Evolutionary conservation across 2,329 filamentous ascomycete genomes (phyloP).

Genomic region (Monilinia vaccinii-corymbosi): DNA sequence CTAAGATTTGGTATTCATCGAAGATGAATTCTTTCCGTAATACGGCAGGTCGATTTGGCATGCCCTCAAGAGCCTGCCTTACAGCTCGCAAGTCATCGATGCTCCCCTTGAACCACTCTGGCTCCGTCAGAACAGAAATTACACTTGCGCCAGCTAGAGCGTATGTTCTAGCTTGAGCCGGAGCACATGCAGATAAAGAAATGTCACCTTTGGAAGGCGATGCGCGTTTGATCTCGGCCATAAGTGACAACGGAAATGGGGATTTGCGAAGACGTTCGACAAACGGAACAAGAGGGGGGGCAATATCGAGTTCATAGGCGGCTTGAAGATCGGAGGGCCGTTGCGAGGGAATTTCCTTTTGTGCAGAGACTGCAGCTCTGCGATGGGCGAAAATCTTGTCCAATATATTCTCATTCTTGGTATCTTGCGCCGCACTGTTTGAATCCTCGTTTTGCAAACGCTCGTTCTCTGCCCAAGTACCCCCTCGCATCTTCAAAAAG

Average conservation of each 20-base stretch:
- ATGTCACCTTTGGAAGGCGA: slow-evolving; percentile 96
- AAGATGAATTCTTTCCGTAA: slow-evolving; percentile 96
- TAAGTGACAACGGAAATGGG: slow-evolving; percentile 79
- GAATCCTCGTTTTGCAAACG: slow-evolving; percentile 38
- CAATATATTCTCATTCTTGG: slow-evolving; percentile 74
- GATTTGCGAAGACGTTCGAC: slow-evolving; percentile 70
- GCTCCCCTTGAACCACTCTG: slow-evolving; percentile 98
- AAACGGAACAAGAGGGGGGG: slow-evolving; percentile 76
- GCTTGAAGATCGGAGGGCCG: slow-evolving; percentile 76
- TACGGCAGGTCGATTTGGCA: slow-evolving; percentile 87
- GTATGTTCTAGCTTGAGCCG: slow-evolving; percentile 83
- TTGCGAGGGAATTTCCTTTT: slow-evolving; percentile 80
- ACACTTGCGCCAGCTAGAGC: slow-evolving; percentile 90
- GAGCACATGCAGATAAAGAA: slow-evolving; percentile 76
- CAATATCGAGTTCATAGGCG: slow-evolving; percentile 73
- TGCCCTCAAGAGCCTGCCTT: slow-evolving; percentile 76
- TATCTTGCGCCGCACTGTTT: slow-evolving; percentile 21
- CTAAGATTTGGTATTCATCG: slow-evolving; percentile 95
- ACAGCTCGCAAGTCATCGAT: slow-evolving; percentile 88
- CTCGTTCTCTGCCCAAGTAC: slow-evolving; percentile 82
- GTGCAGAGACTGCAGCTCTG: slow-evolving; percentile 62
- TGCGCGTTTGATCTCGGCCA: slow-evolving; percentile 95
- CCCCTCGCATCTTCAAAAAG: slow-evolving; percentile 78
- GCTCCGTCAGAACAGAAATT: slow-evolving; percentile 97
- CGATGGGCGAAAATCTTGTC: slow-evolving; percentile 85